These are phyloP conservation scores for Blastobotrys muscicola DNA, from an alignment of 805 yeast genomes.

Conservation along the genomic window DNA sequence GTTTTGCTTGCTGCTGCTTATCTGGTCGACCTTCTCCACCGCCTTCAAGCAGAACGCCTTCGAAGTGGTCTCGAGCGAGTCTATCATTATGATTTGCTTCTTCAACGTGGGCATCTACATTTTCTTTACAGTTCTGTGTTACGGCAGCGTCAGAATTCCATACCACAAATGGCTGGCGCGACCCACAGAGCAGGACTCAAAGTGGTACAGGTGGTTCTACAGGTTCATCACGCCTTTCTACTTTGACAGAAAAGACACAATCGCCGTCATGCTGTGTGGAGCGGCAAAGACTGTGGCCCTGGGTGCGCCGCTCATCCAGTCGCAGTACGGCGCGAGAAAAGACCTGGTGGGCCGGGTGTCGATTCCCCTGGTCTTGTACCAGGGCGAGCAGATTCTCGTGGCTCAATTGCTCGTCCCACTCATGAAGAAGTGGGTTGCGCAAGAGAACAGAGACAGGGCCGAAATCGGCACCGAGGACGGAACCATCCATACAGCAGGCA, in stretches of 20 bases:
- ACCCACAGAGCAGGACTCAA: conserved; percentile 41
- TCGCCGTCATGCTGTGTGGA: conserved; percentile 76
- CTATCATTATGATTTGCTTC: conserved; percentile 69
- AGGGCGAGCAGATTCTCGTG: conserved; percentile 75
- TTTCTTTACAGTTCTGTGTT: conserved; percentile 63
- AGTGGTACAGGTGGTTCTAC: conserved; percentile 35
- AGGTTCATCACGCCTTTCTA: conserved; percentile 52
- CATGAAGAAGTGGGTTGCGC: conserved; percentile 58
- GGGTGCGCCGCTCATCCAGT: conserved; percentile 74
- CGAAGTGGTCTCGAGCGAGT: conserved; percentile 53
- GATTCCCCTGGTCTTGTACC: conserved; percentile 78
- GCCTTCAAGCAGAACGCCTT: conserved; percentile 81
- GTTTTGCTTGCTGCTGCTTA: conserved; percentile 65
- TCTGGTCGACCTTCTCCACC: conserved; percentile 74
- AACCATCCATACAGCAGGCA: too few species aligned
- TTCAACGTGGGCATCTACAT: conserved; percentile 75
- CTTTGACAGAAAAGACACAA: conserved; percentile 61
- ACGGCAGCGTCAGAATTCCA: conserved; percentile 48
- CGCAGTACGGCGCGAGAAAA: conserved; percentile 63
- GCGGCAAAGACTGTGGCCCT: conserved; percentile 91
- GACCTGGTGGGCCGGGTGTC: conserved; percentile 49
- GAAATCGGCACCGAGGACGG: too few species aligned
- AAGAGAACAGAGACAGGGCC: too few species aligned
- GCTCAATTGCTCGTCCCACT: conserved; percentile 63
- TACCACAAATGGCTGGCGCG: conserved; percentile 28